Evolutionary conservation across 2,329 filamentous ascomycete genomes (phyloP).

Genomic region (Penicillium sp.): DNA sequence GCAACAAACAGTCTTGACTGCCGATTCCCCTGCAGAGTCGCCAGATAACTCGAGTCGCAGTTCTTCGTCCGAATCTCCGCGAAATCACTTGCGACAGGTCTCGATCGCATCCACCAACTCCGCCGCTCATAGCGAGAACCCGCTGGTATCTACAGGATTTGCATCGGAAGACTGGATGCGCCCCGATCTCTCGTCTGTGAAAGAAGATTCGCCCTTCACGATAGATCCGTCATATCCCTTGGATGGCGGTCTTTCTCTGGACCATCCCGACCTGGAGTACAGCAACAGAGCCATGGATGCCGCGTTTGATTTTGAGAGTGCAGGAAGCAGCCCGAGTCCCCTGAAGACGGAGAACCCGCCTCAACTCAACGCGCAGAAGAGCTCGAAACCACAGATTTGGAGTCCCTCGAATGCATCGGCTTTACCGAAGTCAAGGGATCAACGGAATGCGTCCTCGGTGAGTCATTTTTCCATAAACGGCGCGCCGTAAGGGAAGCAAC

Average conservation of each 20-base stretch:
- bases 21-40: slow-evolving; percentile 49
- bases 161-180: slow-evolving; percentile 42
- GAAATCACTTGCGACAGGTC: slow-evolving; percentile 43
- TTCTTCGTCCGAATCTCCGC: slow-evolving; percentile 47
- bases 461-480: slow-evolving; percentile 18
- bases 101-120: slow-evolving; percentile 46
- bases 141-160: slow-evolving; percentile 39
- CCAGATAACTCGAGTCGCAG: slow-evolving; percentile 46
- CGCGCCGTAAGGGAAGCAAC: background rate
- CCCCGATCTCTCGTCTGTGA: slow-evolving; percentile 37
- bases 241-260: slow-evolving; percentile 34
- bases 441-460: slow-evolving; percentile 31
- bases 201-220: slow-evolving; percentile 45
- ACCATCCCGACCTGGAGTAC: slow-evolving; percentile 43
- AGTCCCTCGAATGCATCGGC: slow-evolving; percentile 28
- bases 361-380: slow-evolving; percentile 27
- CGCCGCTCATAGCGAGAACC: slow-evolving; percentile 40
- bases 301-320: slow-evolving; percentile 52
- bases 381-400: slow-evolving; percentile 30
- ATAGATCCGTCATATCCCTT: slow-evolving; percentile 41
- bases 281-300: slow-evolving; percentile 53
- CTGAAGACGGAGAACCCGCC: slow-evolving; percentile 35
- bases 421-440: slow-evolving; percentile 10
- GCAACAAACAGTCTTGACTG: slow-evolving; percentile 34
- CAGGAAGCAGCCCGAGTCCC: slow-evolving; percentile 50